A percentile compares a stretch with the other conserved stretches of the same genome.
Conservation (phyloP, 306 rosid species). For the Senna tora region DNA sequence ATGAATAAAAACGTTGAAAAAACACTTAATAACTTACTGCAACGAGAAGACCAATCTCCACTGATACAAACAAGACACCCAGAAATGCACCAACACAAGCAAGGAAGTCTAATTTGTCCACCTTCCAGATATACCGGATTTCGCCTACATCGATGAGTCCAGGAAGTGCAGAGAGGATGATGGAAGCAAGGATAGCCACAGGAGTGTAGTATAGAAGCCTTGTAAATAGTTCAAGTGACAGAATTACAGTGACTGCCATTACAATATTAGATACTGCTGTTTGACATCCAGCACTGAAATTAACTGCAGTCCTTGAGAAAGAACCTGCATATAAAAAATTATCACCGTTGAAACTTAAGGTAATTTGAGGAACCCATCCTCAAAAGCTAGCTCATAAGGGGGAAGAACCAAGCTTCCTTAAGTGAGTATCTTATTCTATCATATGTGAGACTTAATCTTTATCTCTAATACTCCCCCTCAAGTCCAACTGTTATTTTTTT, state of each 20-base stretch:
- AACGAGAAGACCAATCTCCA: constrained; percentile 71
- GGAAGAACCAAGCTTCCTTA: no score
- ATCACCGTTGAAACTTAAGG: no score
- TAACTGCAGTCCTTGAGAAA: constrained; percentile 79
- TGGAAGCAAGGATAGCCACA: constrained; percentile 72
- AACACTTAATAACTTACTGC: constrained; percentile 52
- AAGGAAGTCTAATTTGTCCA: constrained; percentile 76
- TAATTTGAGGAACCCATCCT: no score
- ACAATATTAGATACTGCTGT: constrained; percentile 76
- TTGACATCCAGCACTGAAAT: constrained; percentile 78
- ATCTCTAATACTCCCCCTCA: no score
- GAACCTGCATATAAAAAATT: constrained; percentile 66
- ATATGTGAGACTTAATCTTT: no score
- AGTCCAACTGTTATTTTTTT: no score
- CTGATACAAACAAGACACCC: constrained; percentile 69
- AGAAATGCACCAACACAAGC: constrained; percentile 70
- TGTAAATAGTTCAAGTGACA: constrained; percentile 58
- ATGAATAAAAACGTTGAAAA: background rate
- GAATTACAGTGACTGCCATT: constrained; percentile 71
- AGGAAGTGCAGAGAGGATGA: constrained; percentile 77
- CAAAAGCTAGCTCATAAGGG: no score
- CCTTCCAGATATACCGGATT: constrained; percentile 70
- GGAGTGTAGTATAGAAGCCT: constrained; percentile 79
- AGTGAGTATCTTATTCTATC: no score
- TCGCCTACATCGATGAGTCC: constrained; percentile 66